Conservation (phyloP, 2,329 filamentous ascomycete genomes). For the Pseudogymnoascus sp. region DNA sequence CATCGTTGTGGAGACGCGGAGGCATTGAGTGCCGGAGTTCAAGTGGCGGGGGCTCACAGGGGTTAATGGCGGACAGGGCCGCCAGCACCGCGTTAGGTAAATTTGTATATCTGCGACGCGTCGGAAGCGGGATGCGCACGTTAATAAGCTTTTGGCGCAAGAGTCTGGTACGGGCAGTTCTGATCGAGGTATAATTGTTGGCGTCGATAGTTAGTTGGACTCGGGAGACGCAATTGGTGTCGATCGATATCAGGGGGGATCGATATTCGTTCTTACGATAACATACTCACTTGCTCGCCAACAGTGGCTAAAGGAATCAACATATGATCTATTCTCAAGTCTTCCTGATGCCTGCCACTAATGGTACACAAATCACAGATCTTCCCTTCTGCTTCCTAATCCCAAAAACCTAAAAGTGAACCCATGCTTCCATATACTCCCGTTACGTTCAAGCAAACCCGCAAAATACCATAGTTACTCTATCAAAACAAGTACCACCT, state of each 20-base stretch:
- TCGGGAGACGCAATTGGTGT: neutral
- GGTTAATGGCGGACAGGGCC: constrained; percentile 1
- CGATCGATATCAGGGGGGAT: neutral
- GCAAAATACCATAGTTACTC: neutral
- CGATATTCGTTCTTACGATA: too few species aligned
- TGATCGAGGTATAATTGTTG: neutral
- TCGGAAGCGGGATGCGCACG: neutral
- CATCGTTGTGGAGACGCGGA: neutral
- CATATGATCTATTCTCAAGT: neutral
- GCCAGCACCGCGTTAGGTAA: neutral
- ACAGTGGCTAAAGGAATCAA: neutral
- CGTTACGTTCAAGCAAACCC: neutral
- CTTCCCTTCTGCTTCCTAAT: neutral
- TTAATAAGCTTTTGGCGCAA: neutral
- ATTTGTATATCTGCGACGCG: neutral
- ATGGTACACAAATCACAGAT: neutral
- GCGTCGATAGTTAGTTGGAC: neutral
- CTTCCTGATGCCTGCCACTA: neutral
- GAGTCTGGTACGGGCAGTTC: neutral
- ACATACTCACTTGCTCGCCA: neutral
- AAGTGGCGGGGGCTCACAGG: neutral
- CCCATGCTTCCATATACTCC: neutral
- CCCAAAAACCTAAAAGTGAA: neutral
- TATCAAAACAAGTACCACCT: neutral
- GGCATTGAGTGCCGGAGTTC: neutral